Conservation (phyloP, 202 grass and related monocot genomes). For the Zizania palustris region DNA sequence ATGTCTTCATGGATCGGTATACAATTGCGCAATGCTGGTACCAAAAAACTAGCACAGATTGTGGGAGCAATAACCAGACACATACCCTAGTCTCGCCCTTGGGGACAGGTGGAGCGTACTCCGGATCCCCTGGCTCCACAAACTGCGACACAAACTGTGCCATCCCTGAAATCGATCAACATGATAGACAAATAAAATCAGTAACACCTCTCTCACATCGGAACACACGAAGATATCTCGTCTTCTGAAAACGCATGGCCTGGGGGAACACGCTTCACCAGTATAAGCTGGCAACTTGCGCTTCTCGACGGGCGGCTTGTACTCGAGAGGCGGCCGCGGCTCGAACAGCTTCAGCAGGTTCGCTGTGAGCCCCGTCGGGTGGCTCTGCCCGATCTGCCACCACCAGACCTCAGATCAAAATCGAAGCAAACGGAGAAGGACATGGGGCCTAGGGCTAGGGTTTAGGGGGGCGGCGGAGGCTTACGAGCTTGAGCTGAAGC, state of each 20-base stretch:
- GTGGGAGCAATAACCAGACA: slow-evolving; percentile 10
- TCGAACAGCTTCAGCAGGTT: slow-evolving; percentile 83
- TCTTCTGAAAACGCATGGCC: background rate
- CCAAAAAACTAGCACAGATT: background rate
- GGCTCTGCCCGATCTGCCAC: slow-evolving; percentile 67
- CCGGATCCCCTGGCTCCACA: slow-evolving; percentile 54
- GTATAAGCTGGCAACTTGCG: slow-evolving; percentile 55
- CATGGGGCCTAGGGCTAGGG: slow-evolving; percentile 39
- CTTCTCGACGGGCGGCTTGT: slow-evolving; percentile 68
- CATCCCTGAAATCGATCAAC: slow-evolving; percentile 55
- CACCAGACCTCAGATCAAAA: background rate
- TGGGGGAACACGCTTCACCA: slow-evolving; percentile 30
- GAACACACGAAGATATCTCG: background rate
- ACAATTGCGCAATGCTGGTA: background rate
- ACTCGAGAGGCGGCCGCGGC: slow-evolving; percentile 61
- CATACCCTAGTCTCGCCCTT: slow-evolving; percentile 63
- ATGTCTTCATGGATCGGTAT: background rate
- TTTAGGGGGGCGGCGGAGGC: slow-evolving; percentile 36
- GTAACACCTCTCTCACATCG: background rate
- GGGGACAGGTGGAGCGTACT: slow-evolving; percentile 59
- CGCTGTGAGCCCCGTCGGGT: slow-evolving; percentile 70
- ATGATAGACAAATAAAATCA: background rate
- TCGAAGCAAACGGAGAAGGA: slow-evolving; percentile 20
- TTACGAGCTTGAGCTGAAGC: slow-evolving; percentile 77
- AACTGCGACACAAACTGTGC: slow-evolving; percentile 57